These are phyloP conservation scores for Paramecium tetraurelia DNA, from an alignment of 73 alveolate genomes.

Conservation along the genomic window DNA sequence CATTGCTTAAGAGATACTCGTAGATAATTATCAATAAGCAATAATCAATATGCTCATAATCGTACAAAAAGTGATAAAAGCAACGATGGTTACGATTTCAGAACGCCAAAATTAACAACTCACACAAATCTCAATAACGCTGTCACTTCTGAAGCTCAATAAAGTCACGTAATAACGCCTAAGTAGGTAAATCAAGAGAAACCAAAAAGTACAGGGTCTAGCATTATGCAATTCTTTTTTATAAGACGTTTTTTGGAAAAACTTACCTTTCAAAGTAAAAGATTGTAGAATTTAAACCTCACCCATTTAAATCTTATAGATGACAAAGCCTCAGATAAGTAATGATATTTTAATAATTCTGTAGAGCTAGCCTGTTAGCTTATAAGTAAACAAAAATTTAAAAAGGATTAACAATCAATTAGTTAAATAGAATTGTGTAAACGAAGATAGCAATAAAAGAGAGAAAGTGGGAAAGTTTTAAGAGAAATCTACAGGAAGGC, in stretches of 20 bases:
- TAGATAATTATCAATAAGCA: neutral
- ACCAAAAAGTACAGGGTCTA: neutral
- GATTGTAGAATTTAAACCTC: neutral
- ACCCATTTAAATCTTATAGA: neutral
- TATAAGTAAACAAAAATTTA: neutral
- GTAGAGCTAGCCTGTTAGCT: neutral
- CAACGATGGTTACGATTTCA: neutral
- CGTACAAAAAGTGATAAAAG: neutral
- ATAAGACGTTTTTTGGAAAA: neutral
- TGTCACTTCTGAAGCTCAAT: neutral
- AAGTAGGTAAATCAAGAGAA: neutral
- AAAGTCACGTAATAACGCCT: neutral
- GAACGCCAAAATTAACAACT: neutral
- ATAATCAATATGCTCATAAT: neutral
- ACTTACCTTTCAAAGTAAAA: neutral
- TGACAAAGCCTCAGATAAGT: neutral
- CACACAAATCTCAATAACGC: neutral
- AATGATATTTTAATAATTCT: neutral
- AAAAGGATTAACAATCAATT: neutral
- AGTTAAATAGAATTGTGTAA: neutral
- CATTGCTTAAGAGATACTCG: neutral
- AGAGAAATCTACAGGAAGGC: neutral
- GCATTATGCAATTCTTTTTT: neutral
- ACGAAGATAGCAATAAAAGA: neutral
- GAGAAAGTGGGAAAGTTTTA: neutral